Percentiles rank a stretch among this genome's conserved stretches.
Evolutionary conservation across 2,329 filamentous ascomycete species (phyloP).

Genomic region (Piedraia hortae): DNA sequence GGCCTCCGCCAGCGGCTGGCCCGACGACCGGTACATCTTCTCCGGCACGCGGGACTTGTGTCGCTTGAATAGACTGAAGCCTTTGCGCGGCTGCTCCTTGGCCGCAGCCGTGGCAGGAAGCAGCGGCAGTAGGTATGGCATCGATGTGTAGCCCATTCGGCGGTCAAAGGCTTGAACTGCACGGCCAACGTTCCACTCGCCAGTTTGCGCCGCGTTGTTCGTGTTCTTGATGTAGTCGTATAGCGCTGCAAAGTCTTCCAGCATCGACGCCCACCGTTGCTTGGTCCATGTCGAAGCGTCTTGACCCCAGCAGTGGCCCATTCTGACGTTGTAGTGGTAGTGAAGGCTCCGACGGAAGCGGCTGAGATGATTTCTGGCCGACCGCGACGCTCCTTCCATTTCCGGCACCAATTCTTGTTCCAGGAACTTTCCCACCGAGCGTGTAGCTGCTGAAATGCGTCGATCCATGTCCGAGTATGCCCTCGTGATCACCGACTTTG

Average conservation of each 20-base stretch:
- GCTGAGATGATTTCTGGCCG: slow-evolving; percentile 38
- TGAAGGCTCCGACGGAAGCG: slow-evolving; percentile 43
- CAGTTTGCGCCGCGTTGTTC: slow-evolving; percentile 19
- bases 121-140: slow-evolving; percentile 39
- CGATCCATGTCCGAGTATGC: slow-evolving; percentile 37
- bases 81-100: slow-evolving; percentile 5
- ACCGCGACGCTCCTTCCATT: slow-evolving; percentile 33
- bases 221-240: slow-evolving; percentile 44
- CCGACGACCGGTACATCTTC: no score
- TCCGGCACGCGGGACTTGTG: no score
- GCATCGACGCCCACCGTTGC: slow-evolving; percentile 31
- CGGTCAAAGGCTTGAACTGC: slow-evolving; percentile 38
- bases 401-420: slow-evolving; percentile 40
- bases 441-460: slow-evolving; percentile 29
- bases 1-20: slow-evolving; percentile 23
- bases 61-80: no score
- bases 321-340: slow-evolving; percentile 34
- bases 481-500: slow-evolving; percentile 35
- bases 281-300: slow-evolving; percentile 27
- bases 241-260: slow-evolving; percentile 39
- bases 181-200: slow-evolving; percentile 43
- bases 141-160: slow-evolving; percentile 28
- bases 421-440: slow-evolving; percentile 37
- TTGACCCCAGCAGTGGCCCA: slow-evolving; percentile 45
- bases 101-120: slow-evolving; percentile 23